Evolutionary conservation across 257 asterid species (phyloP), one percentile per base, ranked within the genome.

Genomic region (Solanum okadae): DNA sequence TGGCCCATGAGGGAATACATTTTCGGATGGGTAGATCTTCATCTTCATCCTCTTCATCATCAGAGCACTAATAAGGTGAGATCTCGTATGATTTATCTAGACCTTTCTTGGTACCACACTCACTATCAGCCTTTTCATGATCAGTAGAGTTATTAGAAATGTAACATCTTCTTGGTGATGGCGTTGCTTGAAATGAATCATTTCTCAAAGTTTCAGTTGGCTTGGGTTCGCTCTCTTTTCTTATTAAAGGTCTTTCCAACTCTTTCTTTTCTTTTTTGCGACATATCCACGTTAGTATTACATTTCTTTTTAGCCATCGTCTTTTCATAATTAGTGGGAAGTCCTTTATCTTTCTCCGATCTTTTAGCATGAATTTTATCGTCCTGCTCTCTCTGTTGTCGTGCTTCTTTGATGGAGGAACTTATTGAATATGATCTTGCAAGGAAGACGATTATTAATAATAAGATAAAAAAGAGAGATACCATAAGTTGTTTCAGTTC

Each of bases 61-160:
- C 99, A 14, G 99, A 94, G 91, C 97, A 92, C 85, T 93, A 95
- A 89, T 96, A 96, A 67, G 99, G 99, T 88, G 99, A 97, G 90
- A 96, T 96, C 78, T 96, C 98, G 78, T 97, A 97, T 85, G 99
- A 94, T 86, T 90, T 93, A 89, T 90, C 97, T 88, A 18, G 88
- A 83, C 83, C 89, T 63, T 85, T 91, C 76, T 70, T 88, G 90
- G 70, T 81, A 84, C 90, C 87, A 87, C 91, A 73, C 88, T 91
- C 90, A 84, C 89, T 91, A 25, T 86, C 75, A 13, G 37, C 98
- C 98, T 92, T 92, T 88, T 67, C 92, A 89, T 87, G 90, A 35
- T 91, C 94, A 88, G 89, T 86, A 84, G 92, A 89, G 87, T 88
- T 91, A 67, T 91, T 90, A 84, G 95, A 92, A 90, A 92, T 67